These are phyloP conservation scores for Suillus tomentosus DNA, from an alignment of 768 basidiomycete genomes.

Conservation along the genomic window DNA sequence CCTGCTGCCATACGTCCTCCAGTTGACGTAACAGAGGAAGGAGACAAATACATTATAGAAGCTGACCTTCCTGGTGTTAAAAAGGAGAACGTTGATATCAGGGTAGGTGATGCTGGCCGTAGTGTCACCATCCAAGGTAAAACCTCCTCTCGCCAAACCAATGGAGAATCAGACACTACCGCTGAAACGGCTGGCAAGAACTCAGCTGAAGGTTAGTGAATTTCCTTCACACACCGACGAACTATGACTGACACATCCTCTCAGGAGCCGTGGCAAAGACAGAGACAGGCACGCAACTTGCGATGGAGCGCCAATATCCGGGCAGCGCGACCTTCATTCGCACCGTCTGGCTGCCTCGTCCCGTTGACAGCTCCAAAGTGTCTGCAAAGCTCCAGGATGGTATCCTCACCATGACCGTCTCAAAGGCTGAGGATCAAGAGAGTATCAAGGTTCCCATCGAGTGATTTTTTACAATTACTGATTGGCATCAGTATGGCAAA, in stretches of 20 bases:
- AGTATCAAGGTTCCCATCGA: constrained; percentile 50
- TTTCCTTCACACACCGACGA: constrained; percentile 24
- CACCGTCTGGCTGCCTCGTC: constrained; percentile 70
- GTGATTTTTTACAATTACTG: constrained; percentile 7
- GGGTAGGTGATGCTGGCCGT: constrained; percentile 68
- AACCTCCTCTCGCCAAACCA: constrained; percentile 33
- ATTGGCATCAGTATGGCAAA: not conserved
- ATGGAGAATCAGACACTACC: constrained; percentile 19
- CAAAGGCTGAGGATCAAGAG: constrained; percentile 61
- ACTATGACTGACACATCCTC: not conserved
- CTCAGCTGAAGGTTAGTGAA: constrained; percentile 22
- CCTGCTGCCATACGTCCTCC: constrained; percentile 48
- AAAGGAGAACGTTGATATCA: constrained; percentile 73
- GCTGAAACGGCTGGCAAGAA: constrained; percentile 22
- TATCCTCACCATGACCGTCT: constrained; percentile 61
- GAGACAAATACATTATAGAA: constrained; percentile 65
- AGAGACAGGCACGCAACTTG: constrained; percentile 41
- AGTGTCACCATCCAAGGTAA: constrained; percentile 76
- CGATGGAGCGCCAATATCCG: constrained; percentile 62
- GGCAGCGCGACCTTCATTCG: constrained; percentile 60
- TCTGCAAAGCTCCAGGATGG: constrained; percentile 69
- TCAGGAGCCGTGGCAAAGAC: constrained; percentile 20
- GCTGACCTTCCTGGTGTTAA: constrained; percentile 80
- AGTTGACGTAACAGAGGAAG: constrained; percentile 69
- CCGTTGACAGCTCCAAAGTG: constrained; percentile 59